Evolutionary conservation across 768 basidiomycete genomes (phyloP).

Genomic region (Mycena galericulata): DNA sequence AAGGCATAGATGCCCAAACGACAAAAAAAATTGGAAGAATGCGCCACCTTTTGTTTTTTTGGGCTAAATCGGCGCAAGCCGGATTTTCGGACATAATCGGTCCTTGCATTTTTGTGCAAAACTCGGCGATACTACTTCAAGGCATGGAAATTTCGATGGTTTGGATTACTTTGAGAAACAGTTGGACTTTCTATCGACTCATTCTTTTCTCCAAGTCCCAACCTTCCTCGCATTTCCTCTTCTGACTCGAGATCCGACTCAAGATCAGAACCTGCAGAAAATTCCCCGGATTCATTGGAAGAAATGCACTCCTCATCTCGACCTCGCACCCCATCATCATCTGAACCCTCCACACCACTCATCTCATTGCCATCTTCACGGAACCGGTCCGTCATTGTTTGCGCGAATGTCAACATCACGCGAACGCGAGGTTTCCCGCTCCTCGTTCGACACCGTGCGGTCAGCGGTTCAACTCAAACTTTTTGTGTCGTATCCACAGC

Average conservation of each 20-base stretch:
- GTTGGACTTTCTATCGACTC: background rate
- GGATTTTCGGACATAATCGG: background rate
- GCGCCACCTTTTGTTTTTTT: background rate
- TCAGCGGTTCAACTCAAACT: background rate
- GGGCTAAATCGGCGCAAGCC: background rate
- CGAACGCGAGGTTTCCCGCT: too few species aligned
- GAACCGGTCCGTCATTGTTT: background rate
- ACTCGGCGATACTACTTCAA: too few species aligned
- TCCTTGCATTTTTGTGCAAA: too few species aligned
- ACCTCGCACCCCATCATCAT: too few species aligned
- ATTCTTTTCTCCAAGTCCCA: background rate
- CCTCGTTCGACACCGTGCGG: too few species aligned
- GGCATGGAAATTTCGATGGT: too few species aligned
- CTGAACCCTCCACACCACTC: too few species aligned
- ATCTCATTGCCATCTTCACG: too few species aligned
- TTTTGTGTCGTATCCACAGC: background rate
- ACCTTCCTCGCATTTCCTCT: background rate
- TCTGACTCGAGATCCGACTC: background rate
- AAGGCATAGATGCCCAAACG: too few species aligned
- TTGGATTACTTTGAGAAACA: too few species aligned
- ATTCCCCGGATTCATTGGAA: background rate
- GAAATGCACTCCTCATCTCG: too few species aligned
- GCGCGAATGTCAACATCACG: background rate
- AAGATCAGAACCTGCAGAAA: constrained; percentile 1
- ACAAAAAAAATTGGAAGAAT: constrained; percentile 6